Base-by-base conservation (phyloP, 192 early-diverging fungal species). In the Dimargaris verticillata region DNA sequence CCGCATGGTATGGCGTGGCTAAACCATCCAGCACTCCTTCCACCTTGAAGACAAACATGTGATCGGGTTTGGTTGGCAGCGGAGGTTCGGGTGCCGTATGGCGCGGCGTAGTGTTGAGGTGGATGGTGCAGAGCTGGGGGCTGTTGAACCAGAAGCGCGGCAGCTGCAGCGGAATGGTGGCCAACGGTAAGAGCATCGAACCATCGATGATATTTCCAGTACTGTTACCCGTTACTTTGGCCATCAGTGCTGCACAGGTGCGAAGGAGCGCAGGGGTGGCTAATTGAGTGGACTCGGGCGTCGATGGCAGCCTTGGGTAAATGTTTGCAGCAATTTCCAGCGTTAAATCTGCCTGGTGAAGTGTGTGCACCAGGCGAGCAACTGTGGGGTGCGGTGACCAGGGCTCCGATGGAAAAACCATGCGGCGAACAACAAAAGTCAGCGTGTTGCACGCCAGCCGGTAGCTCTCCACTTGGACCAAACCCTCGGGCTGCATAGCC, bases 101-200 rank as follows among this genome's bases (percentile, higher is more conserved):
- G 33, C 42, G 28, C 2, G 57, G 38, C 17, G n/a, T 14, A 5
- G 57, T 33, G 38, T 33, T 44, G 20, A 59, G 42, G 11, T 44
- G 24, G 13, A 59, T 55, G 18, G 18, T 33, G 26, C 28, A 55
- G 14, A 22, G 43, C 33, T 59, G n/a, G 18, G 57, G 57, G 42
- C 43, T 59, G 42, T 44, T 59, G 43, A 59, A 59, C 57, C 57
- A 59, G 2, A 24, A 44, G 13, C 38, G 57, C 33, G 57, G 42
- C 43, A 59, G 43, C 15, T 44, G 25, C 4, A 59, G 57, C 0
- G 57, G 41, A 22, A n/a, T 2, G 2, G 17, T n/a, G 25, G n/a
- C 57, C 17, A 59, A 17, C 43, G n/a, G 20, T 38, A 29, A 3
- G n/a, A 59, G 41, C 13, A 12, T 5, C 41, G 24, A 7, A 2